Base-by-base conservation (phyloP, 495 filamentous ascomycete species). In the Tuber aestivum region DNA sequence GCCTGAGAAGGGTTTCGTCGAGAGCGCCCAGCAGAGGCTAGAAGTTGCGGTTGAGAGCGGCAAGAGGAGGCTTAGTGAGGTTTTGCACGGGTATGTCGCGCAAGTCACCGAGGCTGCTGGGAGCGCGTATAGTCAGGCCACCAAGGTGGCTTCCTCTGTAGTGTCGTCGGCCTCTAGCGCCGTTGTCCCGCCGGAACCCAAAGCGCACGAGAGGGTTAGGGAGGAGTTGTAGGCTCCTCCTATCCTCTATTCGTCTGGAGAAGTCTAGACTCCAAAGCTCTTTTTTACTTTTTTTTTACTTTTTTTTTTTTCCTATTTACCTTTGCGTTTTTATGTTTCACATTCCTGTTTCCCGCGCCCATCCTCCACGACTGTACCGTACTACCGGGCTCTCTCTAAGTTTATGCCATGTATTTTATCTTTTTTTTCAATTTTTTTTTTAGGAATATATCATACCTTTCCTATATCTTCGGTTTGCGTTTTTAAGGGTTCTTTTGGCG, bases 1-100 rank as follows among this genome's bases (percentile, higher is more conserved):
- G 18, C 44, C 86, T 21, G 86, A 90, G 79, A 84, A 88, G 71
- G 87, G 87, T 27, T 86, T 86, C 44, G 80, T 90, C 8, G 88
- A 91, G 70, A 78, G 74, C 20, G 75, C 72, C 71, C 50, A 77
- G 44, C 74, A 32, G 68, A 75, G 78, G 40, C 70, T 73, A 8
- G 71, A 74, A 16, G 72, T 69, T 35, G 70, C 71, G 32, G 38
- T 81, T 32, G 78, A 78, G 77, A 88, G 87, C 74, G 87, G 88
- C 68, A 86, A 85, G 70, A 84, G 79, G 70, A 85, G 85, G 73
- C 77, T 90, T 86, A 35, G 82, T 88, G 44, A 85, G 87, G 79
- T 87, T 85, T 75, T 89, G 87, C 42, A 86, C 85, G 80, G 84
- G 21, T n/a, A 50, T 85, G 3, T 83, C 83, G 73, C 77, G 89